A percentile compares a stretch with the other conserved stretches of the same genome.
These are phyloP conservation scores for Exserohilum turcica DNA, from an alignment of 2,329 filamentous ascomycete genomes.

Conservation along the genomic window DNA sequence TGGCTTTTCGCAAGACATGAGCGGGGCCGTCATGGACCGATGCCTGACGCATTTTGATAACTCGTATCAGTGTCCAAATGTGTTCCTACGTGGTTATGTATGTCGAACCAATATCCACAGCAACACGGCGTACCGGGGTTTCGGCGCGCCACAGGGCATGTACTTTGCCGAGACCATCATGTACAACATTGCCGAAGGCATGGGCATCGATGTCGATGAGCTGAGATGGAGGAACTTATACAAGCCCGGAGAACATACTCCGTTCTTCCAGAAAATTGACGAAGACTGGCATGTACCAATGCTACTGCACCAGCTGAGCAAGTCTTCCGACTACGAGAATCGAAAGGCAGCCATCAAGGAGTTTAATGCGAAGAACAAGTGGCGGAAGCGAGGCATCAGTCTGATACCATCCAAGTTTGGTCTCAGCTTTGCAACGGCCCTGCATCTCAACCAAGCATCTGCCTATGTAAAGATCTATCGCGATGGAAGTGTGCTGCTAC, in stretches of 20 bases:
- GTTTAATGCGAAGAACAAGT: slow-evolving; percentile 84
- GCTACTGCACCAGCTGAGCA: slow-evolving; percentile 83
- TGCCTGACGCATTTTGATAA: slow-evolving; percentile 84
- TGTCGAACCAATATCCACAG: slow-evolving; percentile 96
- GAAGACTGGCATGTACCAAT: slow-evolving; percentile 89
- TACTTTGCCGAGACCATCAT: slow-evolving; percentile 90
- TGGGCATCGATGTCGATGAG: slow-evolving; percentile 81
- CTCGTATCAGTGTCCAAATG: slow-evolving; percentile 85
- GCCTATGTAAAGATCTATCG: slow-evolving; percentile 95
- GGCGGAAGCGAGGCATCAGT: slow-evolving; percentile 87
- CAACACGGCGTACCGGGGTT: slow-evolving; percentile 94
- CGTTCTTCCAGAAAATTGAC: slow-evolving; percentile 84
- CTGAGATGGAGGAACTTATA: slow-evolving; percentile 87
- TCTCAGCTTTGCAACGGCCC: slow-evolving; percentile 85
- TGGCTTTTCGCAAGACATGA: slow-evolving; percentile 73
- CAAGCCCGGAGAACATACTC: slow-evolving; percentile 73
- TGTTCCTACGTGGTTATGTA: slow-evolving; percentile 79
- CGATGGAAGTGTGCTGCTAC: slow-evolving; percentile 87
- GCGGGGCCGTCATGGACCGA: slow-evolving; percentile 80
- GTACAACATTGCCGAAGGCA: slow-evolving; percentile 82
- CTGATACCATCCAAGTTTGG: slow-evolving; percentile 95
- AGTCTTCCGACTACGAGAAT: slow-evolving; percentile 72
- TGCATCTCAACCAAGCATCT: slow-evolving; percentile 93
- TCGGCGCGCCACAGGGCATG: slow-evolving; percentile 92
- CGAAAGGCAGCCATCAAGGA: slow-evolving; percentile 70